Conservation (phyloP, 2,329 filamentous ascomycete species). For the Malbranchea cinnamomea region DNA sequence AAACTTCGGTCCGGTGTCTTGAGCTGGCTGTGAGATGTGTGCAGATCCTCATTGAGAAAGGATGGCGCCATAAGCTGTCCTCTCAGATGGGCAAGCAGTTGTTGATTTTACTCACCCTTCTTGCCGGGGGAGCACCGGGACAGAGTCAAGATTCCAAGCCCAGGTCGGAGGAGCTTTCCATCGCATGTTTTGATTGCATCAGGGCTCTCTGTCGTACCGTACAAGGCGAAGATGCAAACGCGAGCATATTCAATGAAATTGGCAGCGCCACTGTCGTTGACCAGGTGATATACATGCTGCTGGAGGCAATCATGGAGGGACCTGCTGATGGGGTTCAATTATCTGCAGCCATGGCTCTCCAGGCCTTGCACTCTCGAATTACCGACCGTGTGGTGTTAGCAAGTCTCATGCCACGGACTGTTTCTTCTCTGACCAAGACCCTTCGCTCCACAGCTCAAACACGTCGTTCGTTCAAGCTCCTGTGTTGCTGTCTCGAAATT, state of each 20-base stretch:
- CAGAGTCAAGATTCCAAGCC: slow-evolving; percentile 22
- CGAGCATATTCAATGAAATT: slow-evolving; percentile 32
- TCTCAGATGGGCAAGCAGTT: slow-evolving; percentile 67
- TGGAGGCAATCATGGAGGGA: slow-evolving; percentile 57
- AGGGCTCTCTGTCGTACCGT: slow-evolving; percentile 36
- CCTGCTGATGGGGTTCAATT: slow-evolving; percentile 53
- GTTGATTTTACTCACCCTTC: slow-evolving; percentile 67
- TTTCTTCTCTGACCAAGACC: slow-evolving; percentile 65
- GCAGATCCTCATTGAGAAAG: slow-evolving; percentile 54
- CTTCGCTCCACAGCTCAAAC: slow-evolving; percentile 53
- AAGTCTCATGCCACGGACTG: slow-evolving; percentile 73
- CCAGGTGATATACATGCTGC: slow-evolving; percentile 63
- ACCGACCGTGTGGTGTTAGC: slow-evolving; percentile 61
- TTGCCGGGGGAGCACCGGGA: slow-evolving; percentile 58
- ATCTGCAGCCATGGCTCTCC: slow-evolving; percentile 51
- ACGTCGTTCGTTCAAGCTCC: slow-evolving; percentile 45
- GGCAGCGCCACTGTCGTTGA: slow-evolving; percentile 63
- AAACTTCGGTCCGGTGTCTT: slow-evolving; percentile 50
- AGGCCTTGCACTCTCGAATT: slow-evolving; percentile 47
- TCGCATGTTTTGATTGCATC: slow-evolving; percentile 57
- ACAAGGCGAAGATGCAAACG: slow-evolving; percentile 31
- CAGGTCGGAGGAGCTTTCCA: slow-evolving; percentile 55
- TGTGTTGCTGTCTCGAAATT: slow-evolving; percentile 47
- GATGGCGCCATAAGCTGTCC: slow-evolving; percentile 62
- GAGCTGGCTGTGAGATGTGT: slow-evolving; percentile 68